Percentiles rank a stretch among this genome's conserved stretches.
phyloP scores from a whole-genome alignment of 2,329 filamentous ascomycete species.

The Pyrenochaeta sp. region DNA sequence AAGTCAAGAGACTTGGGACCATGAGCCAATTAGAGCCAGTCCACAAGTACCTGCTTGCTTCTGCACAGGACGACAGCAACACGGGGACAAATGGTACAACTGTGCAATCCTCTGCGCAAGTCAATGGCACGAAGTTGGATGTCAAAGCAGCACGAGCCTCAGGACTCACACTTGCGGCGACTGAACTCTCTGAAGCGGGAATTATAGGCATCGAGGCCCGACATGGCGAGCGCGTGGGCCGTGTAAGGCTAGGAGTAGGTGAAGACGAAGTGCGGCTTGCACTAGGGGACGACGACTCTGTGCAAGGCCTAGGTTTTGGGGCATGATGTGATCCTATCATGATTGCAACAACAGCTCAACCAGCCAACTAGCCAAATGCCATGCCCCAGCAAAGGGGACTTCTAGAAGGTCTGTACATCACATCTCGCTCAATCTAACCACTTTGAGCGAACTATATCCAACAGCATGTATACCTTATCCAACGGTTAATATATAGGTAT shows the following conservation, averaged over 20 bases:
- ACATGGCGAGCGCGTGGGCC: slow-evolving; percentile 83
- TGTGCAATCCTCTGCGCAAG: slow-evolving; percentile 19
- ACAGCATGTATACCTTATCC: slow-evolving; percentile 10
- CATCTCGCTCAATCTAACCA: background rate
- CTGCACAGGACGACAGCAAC: slow-evolving; percentile 37
- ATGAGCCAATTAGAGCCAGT: slow-evolving; percentile 68
- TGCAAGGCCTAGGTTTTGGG: slow-evolving; percentile 73
- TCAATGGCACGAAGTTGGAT: slow-evolving; percentile 33
- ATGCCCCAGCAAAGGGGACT: background rate
- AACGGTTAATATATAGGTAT: slow-evolving; percentile 9
- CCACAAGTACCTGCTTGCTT: slow-evolving; percentile 65
- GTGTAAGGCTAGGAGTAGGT: slow-evolving; percentile 83
- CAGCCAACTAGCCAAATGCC: background rate
- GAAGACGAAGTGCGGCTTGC: slow-evolving; percentile 92
- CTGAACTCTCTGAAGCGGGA: slow-evolving; percentile 85
- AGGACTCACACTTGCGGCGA: slow-evolving; percentile 74
- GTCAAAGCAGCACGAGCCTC: slow-evolving; percentile 53
- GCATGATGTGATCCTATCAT: slow-evolving; percentile 16
- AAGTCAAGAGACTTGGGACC: slow-evolving; percentile 74
- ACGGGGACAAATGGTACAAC: slow-evolving; percentile 14
- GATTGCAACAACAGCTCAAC: background rate
- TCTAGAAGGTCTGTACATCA: slow-evolving; percentile 9
- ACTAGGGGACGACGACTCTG: slow-evolving; percentile 85
- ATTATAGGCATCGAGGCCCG: slow-evolving; percentile 82
- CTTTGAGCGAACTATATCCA: slow-evolving; percentile 5